Evolutionary conservation across 768 basidiomycete species (phyloP).

Genomic region (Amanita inopinata): DNA sequence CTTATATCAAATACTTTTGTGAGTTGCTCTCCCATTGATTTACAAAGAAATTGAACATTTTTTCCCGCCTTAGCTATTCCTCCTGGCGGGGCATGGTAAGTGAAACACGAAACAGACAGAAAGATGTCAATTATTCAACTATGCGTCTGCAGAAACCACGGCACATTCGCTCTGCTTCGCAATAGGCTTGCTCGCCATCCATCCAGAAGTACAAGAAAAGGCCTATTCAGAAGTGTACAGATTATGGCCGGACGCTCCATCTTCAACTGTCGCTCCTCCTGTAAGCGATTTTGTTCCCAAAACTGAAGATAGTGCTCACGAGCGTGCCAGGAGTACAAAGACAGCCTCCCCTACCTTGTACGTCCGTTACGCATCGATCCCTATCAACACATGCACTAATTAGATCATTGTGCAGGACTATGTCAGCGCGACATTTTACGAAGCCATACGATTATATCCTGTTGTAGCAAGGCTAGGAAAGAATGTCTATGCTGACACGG

Average conservation of each 20-base stretch:
- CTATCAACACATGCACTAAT: no score
- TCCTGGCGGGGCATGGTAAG: constrained; percentile 41
- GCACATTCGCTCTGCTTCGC: constrained; percentile 35
- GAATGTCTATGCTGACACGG: constrained; percentile 23
- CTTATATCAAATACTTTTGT: constrained; percentile 41
- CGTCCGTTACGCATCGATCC: constrained; percentile 1
- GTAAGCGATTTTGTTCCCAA: constrained; percentile 16
- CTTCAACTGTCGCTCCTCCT: constrained; percentile 16
- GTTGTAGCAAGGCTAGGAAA: constrained; percentile 26
- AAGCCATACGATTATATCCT: constrained; percentile 36
- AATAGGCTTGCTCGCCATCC: constrained; percentile 34
- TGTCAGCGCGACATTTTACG: constrained; percentile 31
- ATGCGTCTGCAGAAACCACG: constrained; percentile 30
- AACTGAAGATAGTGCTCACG: background rate
- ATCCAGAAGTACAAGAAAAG: constrained; percentile 39
- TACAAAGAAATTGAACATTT: background rate
- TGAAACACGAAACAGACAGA: background rate
- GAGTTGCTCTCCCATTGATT: constrained; percentile 11
- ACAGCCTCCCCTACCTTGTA: constrained; percentile 28
- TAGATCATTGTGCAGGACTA: constrained; percentile 29
- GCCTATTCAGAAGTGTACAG: constrained; percentile 29
- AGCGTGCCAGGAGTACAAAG: constrained; percentile 27
- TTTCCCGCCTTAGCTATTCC: constrained; percentile 26
- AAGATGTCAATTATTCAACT: background rate
- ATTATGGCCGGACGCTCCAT: constrained; percentile 30